A percentile compares a stretch with the other conserved stretches of the same genome.
phyloP scores from a whole-genome alignment of 2,329 filamentous ascomycete genomes.

The Ascochyta viciae-villosae region DNA sequence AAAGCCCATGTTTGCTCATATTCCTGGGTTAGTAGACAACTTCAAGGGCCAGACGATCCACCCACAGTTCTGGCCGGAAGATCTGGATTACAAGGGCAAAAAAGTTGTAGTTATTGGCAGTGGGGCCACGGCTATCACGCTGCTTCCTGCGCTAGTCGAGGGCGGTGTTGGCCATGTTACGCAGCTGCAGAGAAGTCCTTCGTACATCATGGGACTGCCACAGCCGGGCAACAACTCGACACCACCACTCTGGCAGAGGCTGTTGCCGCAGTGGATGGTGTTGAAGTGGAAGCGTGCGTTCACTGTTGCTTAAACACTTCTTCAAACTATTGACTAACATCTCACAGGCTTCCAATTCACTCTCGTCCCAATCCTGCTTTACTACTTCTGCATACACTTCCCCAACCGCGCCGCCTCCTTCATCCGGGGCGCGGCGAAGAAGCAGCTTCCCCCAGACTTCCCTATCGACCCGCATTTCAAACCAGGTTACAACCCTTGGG shows the following conservation, averaged over 20 bases:
- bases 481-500: constrained; percentile 61
- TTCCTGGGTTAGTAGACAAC: constrained; percentile 68
- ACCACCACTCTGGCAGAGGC: constrained; percentile 42
- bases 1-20: constrained; percentile 64
- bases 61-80: constrained; percentile 78
- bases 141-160: constrained; percentile 73
- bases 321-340: background rate
- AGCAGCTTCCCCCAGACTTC: constrained; percentile 59
- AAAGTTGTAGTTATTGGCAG: constrained; percentile 76
- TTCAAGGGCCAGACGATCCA: constrained; percentile 71
- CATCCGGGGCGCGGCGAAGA: constrained; percentile 56
- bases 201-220: constrained; percentile 63
- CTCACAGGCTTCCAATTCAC: constrained; percentile 56
- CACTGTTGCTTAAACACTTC: background rate
- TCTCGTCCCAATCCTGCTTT: constrained; percentile 57
- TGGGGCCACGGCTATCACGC: constrained; percentile 80
- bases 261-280: constrained; percentile 59
- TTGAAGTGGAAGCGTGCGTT: constrained; percentile 55
- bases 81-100: constrained; percentile 70
- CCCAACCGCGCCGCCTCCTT: constrained; percentile 58
- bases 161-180: constrained; percentile 70
- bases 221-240: constrained; percentile 49
- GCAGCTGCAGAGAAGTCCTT: constrained; percentile 81
- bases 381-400: constrained; percentile 60
- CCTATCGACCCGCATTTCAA: constrained; percentile 55